These are phyloP conservation scores for Fomitopsis pulvina DNA, from an alignment of 768 basidiomycete species.

Conservation along the genomic window DNA sequence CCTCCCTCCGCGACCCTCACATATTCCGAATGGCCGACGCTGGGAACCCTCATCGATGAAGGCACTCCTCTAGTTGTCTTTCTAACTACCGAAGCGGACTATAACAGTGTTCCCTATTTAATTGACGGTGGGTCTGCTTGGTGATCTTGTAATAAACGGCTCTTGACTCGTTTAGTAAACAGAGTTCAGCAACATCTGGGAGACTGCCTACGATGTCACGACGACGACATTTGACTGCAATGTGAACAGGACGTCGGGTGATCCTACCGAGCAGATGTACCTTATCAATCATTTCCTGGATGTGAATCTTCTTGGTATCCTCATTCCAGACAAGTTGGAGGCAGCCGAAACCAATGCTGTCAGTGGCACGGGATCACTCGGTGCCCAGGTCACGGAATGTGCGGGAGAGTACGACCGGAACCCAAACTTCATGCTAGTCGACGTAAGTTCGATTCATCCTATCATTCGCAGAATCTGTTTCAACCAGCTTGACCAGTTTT, in stretches of 20 bases:
- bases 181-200: conserved; percentile 92
- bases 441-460: conserved; percentile 42
- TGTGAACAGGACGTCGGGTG: conserved; percentile 76
- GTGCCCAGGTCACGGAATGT: conserved; percentile 70
- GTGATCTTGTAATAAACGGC: not conserved
- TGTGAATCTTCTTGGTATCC: conserved; percentile 40
- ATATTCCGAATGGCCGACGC: conserved; percentile 73
- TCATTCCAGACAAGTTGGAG: conserved; percentile 57
- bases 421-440: conserved; percentile 87
- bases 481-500: no score
- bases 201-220: conserved; percentile 64
- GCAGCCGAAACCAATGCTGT: conserved; percentile 75
- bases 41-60: conserved; percentile 71
- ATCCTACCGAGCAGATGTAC: conserved; percentile 67
- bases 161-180: no score
- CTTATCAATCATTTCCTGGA: conserved; percentile 96
- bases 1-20: conserved; percentile 56
- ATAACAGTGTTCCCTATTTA: conserved; percentile 69
- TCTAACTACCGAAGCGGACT: conserved; percentile 74
- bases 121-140: conserved; percentile 62
- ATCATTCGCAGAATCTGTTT: no score
- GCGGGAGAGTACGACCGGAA: conserved; percentile 43
- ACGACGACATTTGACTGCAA: conserved; percentile 73
- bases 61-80: conserved; percentile 79
- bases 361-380: conserved; percentile 67